These are phyloP conservation scores for Cercophora newfieldiana DNA, from an alignment of 495 filamentous ascomycete genomes.

Conservation along the genomic window DNA sequence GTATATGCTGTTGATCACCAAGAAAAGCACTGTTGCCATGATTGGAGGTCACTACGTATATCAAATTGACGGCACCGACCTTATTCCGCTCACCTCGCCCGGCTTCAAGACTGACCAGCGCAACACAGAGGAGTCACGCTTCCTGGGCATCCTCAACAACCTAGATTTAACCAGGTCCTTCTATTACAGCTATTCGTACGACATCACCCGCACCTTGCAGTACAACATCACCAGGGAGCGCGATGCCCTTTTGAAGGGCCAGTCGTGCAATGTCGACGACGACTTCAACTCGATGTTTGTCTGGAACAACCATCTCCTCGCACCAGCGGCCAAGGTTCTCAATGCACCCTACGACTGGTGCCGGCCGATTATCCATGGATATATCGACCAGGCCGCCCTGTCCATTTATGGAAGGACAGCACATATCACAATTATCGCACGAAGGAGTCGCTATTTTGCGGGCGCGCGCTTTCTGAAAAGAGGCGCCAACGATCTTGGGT, in stretches of 20 bases:
- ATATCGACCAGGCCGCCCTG: conserved; percentile 86
- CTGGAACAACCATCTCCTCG: conserved; percentile 90
- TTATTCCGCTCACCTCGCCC: conserved; percentile 78
- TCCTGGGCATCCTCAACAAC: conserved; percentile 84
- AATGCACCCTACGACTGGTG: conserved; percentile 93
- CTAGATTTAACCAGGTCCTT: conserved; percentile 87
- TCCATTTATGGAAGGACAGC: conserved; percentile 81
- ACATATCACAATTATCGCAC: conserved; percentile 90
- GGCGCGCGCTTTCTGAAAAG: conserved; percentile 93
- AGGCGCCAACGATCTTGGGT: conserved; percentile 91
- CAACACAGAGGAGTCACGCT: conserved; percentile 86
- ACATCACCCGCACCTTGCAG: conserved; percentile 90
- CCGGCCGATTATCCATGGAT: conserved; percentile 92
- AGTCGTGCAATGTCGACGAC: conserved; percentile 53
- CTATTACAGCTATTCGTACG: conserved; percentile 98
- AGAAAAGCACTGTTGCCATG: conserved; percentile 92
- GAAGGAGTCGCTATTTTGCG: conserved; percentile 89
- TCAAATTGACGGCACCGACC: conserved; percentile 91
- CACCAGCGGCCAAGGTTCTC: conserved; percentile 68
- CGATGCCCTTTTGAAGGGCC: conserved; percentile 62
- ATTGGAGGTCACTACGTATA: conserved; percentile 95
- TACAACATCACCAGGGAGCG: conserved; percentile 88
- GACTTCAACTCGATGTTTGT: conserved; percentile 95
- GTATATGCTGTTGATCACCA: conserved; percentile 96
- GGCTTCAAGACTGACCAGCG: conserved; percentile 70